Conservation (phyloP, 2,329 filamentous ascomycete species). For the Penicillium sp. region DNA sequence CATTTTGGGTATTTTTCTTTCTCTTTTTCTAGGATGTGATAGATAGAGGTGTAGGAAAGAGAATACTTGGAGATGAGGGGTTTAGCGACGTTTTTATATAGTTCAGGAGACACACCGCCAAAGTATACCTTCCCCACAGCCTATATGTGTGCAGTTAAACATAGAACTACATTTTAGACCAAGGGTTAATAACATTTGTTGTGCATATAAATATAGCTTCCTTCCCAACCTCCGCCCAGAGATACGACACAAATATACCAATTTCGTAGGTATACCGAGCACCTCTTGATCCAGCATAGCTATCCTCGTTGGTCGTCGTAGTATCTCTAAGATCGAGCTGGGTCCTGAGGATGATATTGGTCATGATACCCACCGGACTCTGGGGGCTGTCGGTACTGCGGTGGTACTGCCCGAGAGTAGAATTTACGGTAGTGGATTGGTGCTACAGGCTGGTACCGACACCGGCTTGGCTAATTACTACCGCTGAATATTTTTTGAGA, state of each 20-base stretch:
- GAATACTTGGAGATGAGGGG: background rate
- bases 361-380: slow-evolving; percentile 27
- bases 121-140: too few species aligned
- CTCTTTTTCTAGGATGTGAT: background rate
- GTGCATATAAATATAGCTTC: too few species aligned
- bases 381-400: slow-evolving; percentile 37
- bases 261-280: too few species aligned
- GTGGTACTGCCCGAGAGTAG: slow-evolving; percentile 55
- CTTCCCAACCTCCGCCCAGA: too few species aligned
- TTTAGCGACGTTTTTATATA: too few species aligned
- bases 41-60: background rate
- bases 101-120: too few species aligned
- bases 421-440: slow-evolving; percentile 65
- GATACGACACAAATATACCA: too few species aligned
- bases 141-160: too few species aligned
- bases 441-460: slow-evolving; percentile 60
- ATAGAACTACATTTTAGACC: too few species aligned
- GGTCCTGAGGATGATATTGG: slow-evolving; percentile 39
- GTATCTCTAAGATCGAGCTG: slow-evolving; percentile 13
- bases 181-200: too few species aligned
- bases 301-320: slow-evolving; percentile 53
- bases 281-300: too few species aligned
- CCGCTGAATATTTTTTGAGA: slow-evolving; percentile 3
- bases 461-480: background rate
- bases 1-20: slow-evolving; percentile 7